A percentile compares a stretch with the other conserved stretches of the same genome.
phyloP scores from a whole-genome alignment of 495 filamentous ascomycete species.

The Aspergillus asperescens region DNA sequence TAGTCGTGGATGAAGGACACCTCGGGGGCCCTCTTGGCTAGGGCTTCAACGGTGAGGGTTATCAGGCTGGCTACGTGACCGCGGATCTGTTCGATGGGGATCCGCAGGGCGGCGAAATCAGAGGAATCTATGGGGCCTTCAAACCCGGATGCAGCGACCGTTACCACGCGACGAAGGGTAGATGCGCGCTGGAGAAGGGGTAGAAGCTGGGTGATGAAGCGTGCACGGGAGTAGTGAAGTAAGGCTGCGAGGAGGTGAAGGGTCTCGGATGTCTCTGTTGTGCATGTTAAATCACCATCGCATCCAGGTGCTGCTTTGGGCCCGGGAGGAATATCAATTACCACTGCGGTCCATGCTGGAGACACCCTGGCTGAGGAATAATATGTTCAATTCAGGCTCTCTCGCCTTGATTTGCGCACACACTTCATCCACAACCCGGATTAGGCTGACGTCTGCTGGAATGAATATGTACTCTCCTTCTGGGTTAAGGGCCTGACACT shows the following conservation, averaged over 20 bases:
- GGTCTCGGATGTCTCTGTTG: slow-evolving; percentile 52
- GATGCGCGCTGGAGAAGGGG: slow-evolving; percentile 47
- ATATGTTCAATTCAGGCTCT: slow-evolving; percentile 54
- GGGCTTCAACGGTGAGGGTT: slow-evolving; percentile 45
- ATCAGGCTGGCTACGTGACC: slow-evolving; percentile 41
- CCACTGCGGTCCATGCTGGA: slow-evolving; percentile 1
- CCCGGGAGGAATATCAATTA: background rate
- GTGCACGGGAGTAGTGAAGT: slow-evolving; percentile 54
- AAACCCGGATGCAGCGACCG: slow-evolving; percentile 43
- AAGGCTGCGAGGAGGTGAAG: slow-evolving; percentile 48
- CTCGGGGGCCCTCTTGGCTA: slow-evolving; percentile 43
- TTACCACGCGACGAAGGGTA: slow-evolving; percentile 50
- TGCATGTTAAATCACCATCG: no score
- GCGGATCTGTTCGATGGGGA: slow-evolving; percentile 18
- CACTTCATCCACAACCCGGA: slow-evolving; percentile 53
- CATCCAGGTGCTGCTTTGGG: no score
- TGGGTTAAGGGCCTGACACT: slow-evolving; percentile 25
- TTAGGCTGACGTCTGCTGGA: slow-evolving; percentile 50
- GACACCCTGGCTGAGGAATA: slow-evolving; percentile 38
- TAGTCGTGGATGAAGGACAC: slow-evolving; percentile 52
- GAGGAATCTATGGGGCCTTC: slow-evolving; percentile 46
- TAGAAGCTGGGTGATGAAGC: slow-evolving; percentile 58
- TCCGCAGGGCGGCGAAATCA: slow-evolving; percentile 36
- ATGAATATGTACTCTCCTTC: slow-evolving; percentile 46
- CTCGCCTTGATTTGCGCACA: slow-evolving; percentile 49